phyloP scores from a whole-genome alignment of 2,329 filamentous ascomycete species.

The Phialocephala sp. region DNA sequence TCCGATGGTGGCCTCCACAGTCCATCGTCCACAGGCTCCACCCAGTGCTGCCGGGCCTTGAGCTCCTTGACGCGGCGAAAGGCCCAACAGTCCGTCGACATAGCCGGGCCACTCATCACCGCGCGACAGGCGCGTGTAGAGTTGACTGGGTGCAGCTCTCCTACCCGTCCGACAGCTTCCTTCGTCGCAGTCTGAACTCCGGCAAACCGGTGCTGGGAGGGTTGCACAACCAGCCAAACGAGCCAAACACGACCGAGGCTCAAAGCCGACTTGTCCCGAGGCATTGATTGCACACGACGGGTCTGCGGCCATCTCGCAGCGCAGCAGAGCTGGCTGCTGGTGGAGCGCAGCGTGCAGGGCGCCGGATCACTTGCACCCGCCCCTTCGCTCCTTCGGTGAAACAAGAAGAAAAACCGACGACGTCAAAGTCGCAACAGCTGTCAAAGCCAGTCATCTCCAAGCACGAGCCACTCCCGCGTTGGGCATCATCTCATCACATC shows the following conservation, averaged over 20 bases:
- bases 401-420: neutral
- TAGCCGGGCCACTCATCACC: conserved; percentile 9
- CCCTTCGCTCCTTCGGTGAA: conserved; percentile 8
- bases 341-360: neutral
- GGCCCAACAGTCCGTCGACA: conserved; percentile 1
- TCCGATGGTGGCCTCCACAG: neutral
- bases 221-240: neutral
- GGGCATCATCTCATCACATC: conserved; percentile 22
- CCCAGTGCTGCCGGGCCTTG: neutral
- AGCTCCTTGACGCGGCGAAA: neutral
- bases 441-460: neutral
- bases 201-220: neutral
- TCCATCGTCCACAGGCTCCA: neutral
- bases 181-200: conserved; percentile 1
- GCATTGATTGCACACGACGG: conserved; percentile 23
- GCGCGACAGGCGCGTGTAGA: conserved; percentile 7
- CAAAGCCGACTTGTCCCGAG: conserved; percentile 27
- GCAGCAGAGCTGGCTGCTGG: neutral
- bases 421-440: neutral
- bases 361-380: conserved; percentile 5
- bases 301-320: conserved; percentile 7
- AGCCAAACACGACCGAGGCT: neutral
- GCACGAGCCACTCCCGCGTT: conserved; percentile 9
- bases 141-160: conserved; percentile 2
- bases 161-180: neutral